These are phyloP conservation scores for Cladosporium sp. DNA, from an alignment of 2,329 filamentous ascomycete species.

Conservation along the genomic window DNA sequence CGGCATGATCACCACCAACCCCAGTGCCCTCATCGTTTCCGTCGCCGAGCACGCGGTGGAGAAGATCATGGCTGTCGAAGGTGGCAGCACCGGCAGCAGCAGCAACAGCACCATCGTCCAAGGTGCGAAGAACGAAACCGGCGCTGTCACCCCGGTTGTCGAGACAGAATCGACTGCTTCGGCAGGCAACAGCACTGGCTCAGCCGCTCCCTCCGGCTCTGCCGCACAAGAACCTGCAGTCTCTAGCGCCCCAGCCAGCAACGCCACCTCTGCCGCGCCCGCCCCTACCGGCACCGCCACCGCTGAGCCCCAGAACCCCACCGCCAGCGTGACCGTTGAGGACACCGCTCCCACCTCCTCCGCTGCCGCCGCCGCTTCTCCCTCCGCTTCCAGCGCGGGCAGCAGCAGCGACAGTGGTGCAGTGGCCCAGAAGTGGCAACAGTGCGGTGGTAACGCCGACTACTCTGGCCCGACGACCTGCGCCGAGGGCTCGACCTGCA, in stretches of 20 bases:
- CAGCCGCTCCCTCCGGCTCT: too few relatives aligned
- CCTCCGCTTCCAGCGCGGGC: conserved; percentile 11
- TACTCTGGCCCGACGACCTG: conserved; percentile 33
- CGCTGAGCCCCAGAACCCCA: conserved; percentile 11
- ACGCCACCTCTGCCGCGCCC: conserved; percentile 2
- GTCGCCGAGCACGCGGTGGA: conserved; percentile 59
- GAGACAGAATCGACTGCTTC: conserved; percentile 7
- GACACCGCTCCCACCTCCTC: not conserved
- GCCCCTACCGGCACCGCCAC: not conserved
- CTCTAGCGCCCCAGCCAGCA: conserved; percentile 10
- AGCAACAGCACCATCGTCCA: not conserved
- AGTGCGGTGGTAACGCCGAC: conserved; percentile 34
- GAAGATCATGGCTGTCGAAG: conserved; percentile 43
- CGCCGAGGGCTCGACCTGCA: conserved; percentile 31
- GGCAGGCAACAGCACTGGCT: conserved; percentile 8
- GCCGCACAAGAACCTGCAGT: conserved; percentile 1
- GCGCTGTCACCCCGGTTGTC: not conserved
- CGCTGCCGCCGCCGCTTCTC: conserved; percentile 10
- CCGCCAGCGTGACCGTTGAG: conserved; percentile 6
- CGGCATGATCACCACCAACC: conserved; percentile 65
- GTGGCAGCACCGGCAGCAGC: not conserved
- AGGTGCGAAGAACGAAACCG: not conserved
- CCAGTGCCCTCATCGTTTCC: conserved; percentile 60
- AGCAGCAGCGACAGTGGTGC: conserved; percentile 17
- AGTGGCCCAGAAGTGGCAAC: conserved; percentile 20